phyloP scores from a whole-genome alignment of 2,329 filamentous ascomycete genomes.

The Penicillium brevicompactum region DNA sequence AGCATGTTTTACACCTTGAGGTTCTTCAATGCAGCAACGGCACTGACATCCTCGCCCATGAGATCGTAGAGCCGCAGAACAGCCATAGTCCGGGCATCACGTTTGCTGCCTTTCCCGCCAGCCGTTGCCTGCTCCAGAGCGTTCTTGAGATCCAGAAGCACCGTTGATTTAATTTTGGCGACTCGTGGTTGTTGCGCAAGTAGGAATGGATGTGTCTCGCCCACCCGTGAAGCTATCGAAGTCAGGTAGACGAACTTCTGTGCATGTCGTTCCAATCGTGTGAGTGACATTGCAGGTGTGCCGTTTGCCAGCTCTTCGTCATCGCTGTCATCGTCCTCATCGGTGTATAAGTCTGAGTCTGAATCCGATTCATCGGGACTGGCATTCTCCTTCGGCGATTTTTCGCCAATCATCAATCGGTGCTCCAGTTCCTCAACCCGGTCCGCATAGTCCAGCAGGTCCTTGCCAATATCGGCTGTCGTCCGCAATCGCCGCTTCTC shows the following conservation, averaged over 20 bases:
- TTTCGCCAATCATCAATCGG: constrained; percentile 66
- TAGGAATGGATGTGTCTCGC: constrained; percentile 65
- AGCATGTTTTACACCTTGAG: constrained; percentile 33
- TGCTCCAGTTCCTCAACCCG: constrained; percentile 64
- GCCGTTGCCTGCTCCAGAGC: constrained; percentile 61
- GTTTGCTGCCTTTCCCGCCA: constrained; percentile 34
- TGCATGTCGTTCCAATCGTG: constrained; percentile 57
- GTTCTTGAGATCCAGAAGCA: constrained; percentile 66
- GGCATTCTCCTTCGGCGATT: constrained; percentile 19
- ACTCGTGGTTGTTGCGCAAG: constrained; percentile 59
- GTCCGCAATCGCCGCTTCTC: constrained; percentile 67
- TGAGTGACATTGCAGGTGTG: constrained; percentile 40
- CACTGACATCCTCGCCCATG: constrained; percentile 62
- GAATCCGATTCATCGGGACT: constrained; percentile 29
- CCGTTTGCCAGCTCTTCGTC: constrained; percentile 45
- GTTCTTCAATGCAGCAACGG: constrained; percentile 58
- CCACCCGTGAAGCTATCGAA: constrained; percentile 54
- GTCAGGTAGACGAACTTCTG: constrained; percentile 61
- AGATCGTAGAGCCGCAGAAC: constrained; percentile 63
- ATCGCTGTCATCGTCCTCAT: constrained; percentile 38
- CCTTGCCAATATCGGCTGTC: constrained; percentile 64
- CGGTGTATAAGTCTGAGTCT: constrained; percentile 39
- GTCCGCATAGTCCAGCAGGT: constrained; percentile 48
- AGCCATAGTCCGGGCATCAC: constrained; percentile 51
- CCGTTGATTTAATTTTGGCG: constrained; percentile 60